Conservation (phyloP, 1,284 basidiomycete species). For the Melampsora americana region DNA sequence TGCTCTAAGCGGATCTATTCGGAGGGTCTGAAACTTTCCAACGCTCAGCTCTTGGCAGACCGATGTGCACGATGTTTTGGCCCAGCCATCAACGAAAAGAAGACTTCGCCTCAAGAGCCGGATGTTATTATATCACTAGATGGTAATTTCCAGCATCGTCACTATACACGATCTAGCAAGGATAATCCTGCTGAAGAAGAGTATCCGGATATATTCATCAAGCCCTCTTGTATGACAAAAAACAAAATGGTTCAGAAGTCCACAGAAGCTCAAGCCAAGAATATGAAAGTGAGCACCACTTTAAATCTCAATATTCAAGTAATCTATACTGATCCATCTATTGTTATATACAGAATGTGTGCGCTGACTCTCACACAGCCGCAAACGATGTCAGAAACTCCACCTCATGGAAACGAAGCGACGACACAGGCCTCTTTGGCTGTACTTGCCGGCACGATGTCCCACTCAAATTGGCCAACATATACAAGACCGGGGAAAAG, state of each 20-base stretch:
- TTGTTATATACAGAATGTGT: background rate
- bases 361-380: conserved; percentile 7
- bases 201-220: conserved; percentile 9
- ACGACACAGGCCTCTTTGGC: background rate
- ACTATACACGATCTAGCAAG: no score
- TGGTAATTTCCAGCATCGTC: no score
- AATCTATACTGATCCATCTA: background rate
- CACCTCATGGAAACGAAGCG: background rate
- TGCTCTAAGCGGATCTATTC: background rate
- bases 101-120: no score
- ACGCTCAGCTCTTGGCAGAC: background rate
- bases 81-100: no score
- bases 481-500: conserved; percentile 9
- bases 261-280: background rate
- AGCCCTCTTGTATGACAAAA: background rate
- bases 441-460: no score
- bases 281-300: background rate
- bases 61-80: no score
- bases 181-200: no score
- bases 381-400: conserved; percentile 1
- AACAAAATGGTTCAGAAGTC: background rate
- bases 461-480: conserved; percentile 14
- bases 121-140: no score
- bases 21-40: background rate
- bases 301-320: background rate